phyloP scores from a whole-genome alignment of 1,139 yeast species.

The Yamadazyma pseudoaaseri region DNA sequence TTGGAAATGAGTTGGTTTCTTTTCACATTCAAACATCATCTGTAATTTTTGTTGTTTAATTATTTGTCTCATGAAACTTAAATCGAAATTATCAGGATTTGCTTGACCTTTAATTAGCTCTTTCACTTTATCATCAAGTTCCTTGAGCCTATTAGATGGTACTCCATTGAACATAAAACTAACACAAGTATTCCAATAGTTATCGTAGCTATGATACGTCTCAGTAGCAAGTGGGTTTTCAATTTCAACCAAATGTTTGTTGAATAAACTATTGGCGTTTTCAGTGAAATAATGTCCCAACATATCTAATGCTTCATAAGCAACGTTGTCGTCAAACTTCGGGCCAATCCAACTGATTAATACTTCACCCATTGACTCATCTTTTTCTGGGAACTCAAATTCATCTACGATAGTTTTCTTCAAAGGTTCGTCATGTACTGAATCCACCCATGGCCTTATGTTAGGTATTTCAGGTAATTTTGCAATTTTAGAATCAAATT shows the following conservation, averaged over 20 bases:
- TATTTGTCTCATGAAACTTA: constrained; percentile 63
- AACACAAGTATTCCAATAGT: constrained; percentile 58
- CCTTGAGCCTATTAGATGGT: constrained; percentile 61
- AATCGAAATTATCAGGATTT: constrained; percentile 52
- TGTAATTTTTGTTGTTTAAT: constrained; percentile 65
- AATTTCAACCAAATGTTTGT: constrained; percentile 71
- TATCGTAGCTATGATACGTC: constrained; percentile 67
- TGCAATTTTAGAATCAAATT: constrained; percentile 62
- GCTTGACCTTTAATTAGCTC: constrained; percentile 52
- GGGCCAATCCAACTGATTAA: constrained; percentile 86
- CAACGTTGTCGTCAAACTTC: constrained; percentile 46
- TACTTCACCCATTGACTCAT: constrained; percentile 81
- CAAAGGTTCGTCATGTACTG: constrained; percentile 47
- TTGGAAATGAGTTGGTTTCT: constrained; percentile 58
- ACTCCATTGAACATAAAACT: constrained; percentile 69
- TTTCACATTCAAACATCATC: constrained; percentile 65
- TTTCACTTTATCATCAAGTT: constrained; percentile 52
- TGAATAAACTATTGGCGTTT: constrained; percentile 67
- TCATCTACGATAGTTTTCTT: constrained; percentile 41
- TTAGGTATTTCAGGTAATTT: constrained; percentile 33
- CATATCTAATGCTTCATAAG: constrained; percentile 67
- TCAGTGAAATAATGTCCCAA: constrained; percentile 77
- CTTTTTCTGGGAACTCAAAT: constrained; percentile 84
- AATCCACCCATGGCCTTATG: constrained; percentile 80
- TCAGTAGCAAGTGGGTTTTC: constrained; percentile 82